Evolutionary conservation across 768 basidiomycete genomes (phyloP), one percentile per base, ranked within the genome.

Genomic region (Mycena haematopus): DNA sequence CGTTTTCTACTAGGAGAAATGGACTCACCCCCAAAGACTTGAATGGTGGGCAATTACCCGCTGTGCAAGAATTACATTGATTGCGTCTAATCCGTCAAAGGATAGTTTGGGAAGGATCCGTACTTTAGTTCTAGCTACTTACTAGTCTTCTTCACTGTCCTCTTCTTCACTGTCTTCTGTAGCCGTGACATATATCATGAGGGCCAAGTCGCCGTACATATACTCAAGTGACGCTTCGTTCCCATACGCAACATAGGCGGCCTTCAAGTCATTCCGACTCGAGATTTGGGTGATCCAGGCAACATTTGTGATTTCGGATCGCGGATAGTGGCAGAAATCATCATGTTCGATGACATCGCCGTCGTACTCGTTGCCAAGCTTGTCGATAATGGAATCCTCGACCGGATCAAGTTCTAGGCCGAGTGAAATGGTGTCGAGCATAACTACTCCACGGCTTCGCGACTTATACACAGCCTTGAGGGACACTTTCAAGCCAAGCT

Each of bases 141-240:
- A n/a, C n/a, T n/a, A n/a, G n/a, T n/a, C n/a, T n/a, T n/a, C n/a
- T n/a, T n/a, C n/a, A n/a, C n/a, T n/a, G n/a, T n/a, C n/a, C n/a
- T n/a, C n/a, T n/a, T n/a, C n/a, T n/a, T n/a, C n/a, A n/a, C n/a
- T n/a, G n/a, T n/a, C n/a, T n/a, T n/a, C n/a, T n/a, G n/a, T n/a
- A n/a, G n/a, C n/a, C n/a, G n/a, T n/a, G n/a, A n/a, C n/a, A n/a
- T n/a, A n/a, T n/a, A 71, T 69, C 51, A 56, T 33, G 14, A 61
- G 60, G 0, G 55, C 55, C 2, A 52, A 56, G 76, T 82, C 19
- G 79, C 81, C 22, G 75, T 74, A 72, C 5, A 65, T 31, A 53
- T 62, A 65, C 22, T 14, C 65, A 2, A 67, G 10, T 1, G 53
- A 24, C 0, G 73, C 60, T 31, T 73, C 70, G 40, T 74, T 74